Conservation (phyloP, 1,284 basidiomycete genomes). For the Xerocomus nothofagi region DNA sequence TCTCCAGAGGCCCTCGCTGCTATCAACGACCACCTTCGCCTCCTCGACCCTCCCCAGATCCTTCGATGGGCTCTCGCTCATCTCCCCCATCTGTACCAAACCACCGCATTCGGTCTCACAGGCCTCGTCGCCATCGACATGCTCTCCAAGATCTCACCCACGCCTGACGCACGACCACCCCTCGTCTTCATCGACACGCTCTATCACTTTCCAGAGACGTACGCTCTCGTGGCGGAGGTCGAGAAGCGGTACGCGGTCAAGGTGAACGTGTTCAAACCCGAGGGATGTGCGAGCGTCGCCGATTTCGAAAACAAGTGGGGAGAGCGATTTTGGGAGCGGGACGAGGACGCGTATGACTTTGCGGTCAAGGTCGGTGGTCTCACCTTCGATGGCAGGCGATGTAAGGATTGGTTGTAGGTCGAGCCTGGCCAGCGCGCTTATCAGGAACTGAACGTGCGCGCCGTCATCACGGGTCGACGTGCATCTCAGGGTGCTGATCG, state of each 20-base stretch:
- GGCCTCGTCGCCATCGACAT: conserved; percentile 91
- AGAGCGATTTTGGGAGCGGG: conserved; percentile 82
- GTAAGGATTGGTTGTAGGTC: conserved; percentile 51
- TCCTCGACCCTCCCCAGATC: conserved; percentile 75
- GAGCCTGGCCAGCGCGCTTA: conserved; percentile 94
- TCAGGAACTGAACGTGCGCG: conserved; percentile 74
- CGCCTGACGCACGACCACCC: conserved; percentile 49
- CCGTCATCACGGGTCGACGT: conserved; percentile 93
- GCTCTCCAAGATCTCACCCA: conserved; percentile 75
- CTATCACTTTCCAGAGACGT: conserved; percentile 94
- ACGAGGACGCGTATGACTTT: conserved; percentile 91
- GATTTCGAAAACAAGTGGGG: conserved; percentile 88
- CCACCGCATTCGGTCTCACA: conserved; percentile 92
- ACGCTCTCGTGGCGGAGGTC: conserved; percentile 82
- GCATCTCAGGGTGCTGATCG: conserved; percentile 91
- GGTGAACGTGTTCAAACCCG: conserved; percentile 81
- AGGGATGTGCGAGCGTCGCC: conserved; percentile 62
- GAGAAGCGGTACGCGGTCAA: conserved; percentile 73
- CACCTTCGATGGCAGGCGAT: no score
- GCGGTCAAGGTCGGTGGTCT: conserved; percentile 74
- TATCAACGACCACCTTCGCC: conserved; percentile 74
- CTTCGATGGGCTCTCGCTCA: conserved; percentile 81
- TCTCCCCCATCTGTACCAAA: conserved; percentile 82
- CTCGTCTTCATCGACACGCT: conserved; percentile 95
- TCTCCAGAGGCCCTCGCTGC: conserved; percentile 58